Evolutionary conservation across 352 stramenopile species (phyloP), one percentile per base, ranked within the genome.

Genomic region (Phytophthora syringae): DNA sequence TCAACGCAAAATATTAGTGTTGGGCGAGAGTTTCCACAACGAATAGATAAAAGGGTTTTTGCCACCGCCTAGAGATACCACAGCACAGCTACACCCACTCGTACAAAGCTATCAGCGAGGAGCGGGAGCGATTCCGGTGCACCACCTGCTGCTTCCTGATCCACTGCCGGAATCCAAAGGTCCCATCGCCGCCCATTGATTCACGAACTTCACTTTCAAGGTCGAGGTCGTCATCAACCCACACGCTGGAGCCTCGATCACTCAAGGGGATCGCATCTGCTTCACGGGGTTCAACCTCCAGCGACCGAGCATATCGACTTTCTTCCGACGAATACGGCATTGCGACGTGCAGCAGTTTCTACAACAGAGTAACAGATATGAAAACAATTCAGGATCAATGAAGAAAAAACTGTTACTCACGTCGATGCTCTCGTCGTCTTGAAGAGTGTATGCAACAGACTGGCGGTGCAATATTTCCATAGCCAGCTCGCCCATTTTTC

Each of bases 141-240:
- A 94, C 86, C 2, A 94, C 81, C 57, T 92, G 88, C 48, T 93
- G 86, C 70, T 90, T 94, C 20, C 84, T 80, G 55, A 94, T 83
- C 86, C 84, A 93, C 56, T 93, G 84, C 15, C 86, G 82, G 37
- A 93, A 86, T 5, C 84, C 86, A 37, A 93, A 93, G 0, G 78
- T 94, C 9, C 85, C 84, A 34, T 92, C 84, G 10, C 69, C 70
- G 5, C 86, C 86, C 30, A 93, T 91, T 21, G 84, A 93, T 49
- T 86, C 86, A 22, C 84, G 80, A 22, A 93, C 84, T 76, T 94
- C 83, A 57, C 45, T 92, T 61, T 92, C 83, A 20, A 93, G 79
- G 28, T 94, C 86, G n/a, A 89, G 55, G 44, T 89, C 81, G 28
- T 92, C 82, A 39, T 92, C 61, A 1, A 77, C 47, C n/a, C 79